Conservation (phyloP, 192 early-diverging fungal species). For the Coemansia asiatica region DNA sequence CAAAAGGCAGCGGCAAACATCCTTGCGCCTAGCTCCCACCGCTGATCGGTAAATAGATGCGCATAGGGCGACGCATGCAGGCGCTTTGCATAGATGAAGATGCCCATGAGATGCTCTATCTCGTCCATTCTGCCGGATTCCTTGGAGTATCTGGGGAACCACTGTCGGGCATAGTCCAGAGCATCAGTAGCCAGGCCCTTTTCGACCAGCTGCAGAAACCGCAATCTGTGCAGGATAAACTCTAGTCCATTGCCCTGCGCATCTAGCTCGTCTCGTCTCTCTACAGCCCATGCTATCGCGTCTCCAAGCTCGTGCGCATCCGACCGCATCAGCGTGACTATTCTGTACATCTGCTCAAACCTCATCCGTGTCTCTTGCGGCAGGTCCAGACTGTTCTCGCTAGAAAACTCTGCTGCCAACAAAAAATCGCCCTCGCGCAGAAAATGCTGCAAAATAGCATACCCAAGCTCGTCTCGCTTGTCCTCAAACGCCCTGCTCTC, state of each 20-base stretch:
- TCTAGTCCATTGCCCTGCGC: conserved; percentile 68
- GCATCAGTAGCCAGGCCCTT: conserved; percentile 56
- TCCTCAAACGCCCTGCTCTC: conserved; percentile 65
- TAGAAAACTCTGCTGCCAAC: conserved; percentile 58
- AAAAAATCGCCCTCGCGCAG: conserved; percentile 87
- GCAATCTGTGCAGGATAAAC: conserved; percentile 80
- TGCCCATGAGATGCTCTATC: conserved; percentile 60
- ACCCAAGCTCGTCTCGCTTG: conserved; percentile 63
- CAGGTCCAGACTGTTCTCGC: conserved; percentile 51
- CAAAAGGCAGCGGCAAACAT: conserved; percentile 36
- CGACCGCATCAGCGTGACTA: conserved; percentile 61
- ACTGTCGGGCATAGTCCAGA: conserved; percentile 68
- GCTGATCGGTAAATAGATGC: conserved; percentile 40
- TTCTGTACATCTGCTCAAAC: conserved; percentile 82
- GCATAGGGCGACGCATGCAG: conserved; percentile 74
- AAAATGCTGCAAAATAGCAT: conserved; percentile 72
- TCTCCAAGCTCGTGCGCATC: conserved; percentile 58
- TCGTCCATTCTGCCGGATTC: conserved; percentile 13
- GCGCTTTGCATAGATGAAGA: conserved; percentile 57
- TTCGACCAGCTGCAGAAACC: conserved; percentile 75
- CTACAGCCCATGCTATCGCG: conserved; percentile 77
- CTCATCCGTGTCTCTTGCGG: conserved; percentile 57
- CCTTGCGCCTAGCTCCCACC: conserved; percentile 35
- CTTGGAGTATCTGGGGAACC: conserved; percentile 64
- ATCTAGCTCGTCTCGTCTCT: conserved; percentile 59